A percentile compares a stretch with the other conserved stretches of the same genome.
Conservation (phyloP, 768 basidiomycete genomes). For the Dioszegia hungarica region DNA sequence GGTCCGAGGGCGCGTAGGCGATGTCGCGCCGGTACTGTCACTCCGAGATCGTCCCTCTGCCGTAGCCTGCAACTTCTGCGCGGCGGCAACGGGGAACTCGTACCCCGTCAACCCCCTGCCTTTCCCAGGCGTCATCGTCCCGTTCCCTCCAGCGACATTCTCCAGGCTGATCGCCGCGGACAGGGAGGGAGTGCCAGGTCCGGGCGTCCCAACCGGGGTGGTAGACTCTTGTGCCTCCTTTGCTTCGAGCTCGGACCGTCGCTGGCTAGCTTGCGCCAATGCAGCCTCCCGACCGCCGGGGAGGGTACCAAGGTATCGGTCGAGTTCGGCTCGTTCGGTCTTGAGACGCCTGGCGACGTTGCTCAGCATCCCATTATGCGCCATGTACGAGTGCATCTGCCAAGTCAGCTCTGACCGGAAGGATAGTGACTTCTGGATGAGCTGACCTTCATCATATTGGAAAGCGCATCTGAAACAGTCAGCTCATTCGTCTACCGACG, state of each 20-base stretch:
- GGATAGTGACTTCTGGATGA: background rate
- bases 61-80: constrained; percentile 5
- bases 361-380: constrained; percentile 78
- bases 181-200: background rate
- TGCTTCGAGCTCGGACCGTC: constrained; percentile 24
- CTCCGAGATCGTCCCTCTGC: background rate
- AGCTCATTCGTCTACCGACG: background rate
- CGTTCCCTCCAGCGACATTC: background rate
- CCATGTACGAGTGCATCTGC: constrained; percentile 91
- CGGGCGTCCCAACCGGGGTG: constrained; percentile 27
- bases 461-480: constrained; percentile 67
- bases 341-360: constrained; percentile 34
- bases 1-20: background rate
- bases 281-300: constrained; percentile 37
- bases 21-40: background rate
- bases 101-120: constrained; percentile 18
- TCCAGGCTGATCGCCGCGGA: constrained; percentile 3
- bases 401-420: background rate
- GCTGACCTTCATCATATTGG: constrained; percentile 51
- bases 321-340: constrained; percentile 53
- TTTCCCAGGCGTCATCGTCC: background rate
- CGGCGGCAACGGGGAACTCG: constrained; percentile 15
- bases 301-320: constrained; percentile 13
- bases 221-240: background rate
- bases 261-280: constrained; percentile 21